Evolutionary conservation across 352 stramenopile genomes (phyloP).

Genomic region (Globisporangium orthogonon): DNA sequence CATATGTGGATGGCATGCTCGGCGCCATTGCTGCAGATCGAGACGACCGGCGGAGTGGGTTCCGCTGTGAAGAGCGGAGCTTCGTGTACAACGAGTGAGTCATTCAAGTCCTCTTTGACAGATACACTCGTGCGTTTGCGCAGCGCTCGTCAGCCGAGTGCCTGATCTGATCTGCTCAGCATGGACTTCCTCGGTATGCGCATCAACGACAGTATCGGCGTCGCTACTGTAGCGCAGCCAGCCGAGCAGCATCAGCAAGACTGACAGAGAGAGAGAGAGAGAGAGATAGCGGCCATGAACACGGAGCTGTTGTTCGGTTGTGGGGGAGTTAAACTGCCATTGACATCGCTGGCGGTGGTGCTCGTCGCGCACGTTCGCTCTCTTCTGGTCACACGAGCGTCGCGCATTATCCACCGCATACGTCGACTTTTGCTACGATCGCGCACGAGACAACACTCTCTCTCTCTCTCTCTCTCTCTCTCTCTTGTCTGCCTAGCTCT

Average conservation of each 20-base stretch:
- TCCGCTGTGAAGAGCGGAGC: too few relatives aligned
- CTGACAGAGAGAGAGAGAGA: too few relatives aligned
- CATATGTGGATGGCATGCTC: too few relatives aligned
- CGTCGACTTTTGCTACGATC: background rate
- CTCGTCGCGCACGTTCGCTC: too few relatives aligned
- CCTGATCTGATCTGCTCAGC: constrained; percentile 4
- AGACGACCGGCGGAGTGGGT: too few relatives aligned
- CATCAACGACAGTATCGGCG: constrained; percentile 22
- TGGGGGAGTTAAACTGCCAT: too few relatives aligned
- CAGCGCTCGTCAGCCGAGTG: constrained; percentile 8
- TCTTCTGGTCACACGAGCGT: background rate
- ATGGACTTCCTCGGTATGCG: constrained; percentile 19
- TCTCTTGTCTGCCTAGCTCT: background rate
- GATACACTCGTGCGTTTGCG: too few relatives aligned
- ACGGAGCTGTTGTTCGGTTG: too few relatives aligned
- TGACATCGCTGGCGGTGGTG: constrained; percentile 2
- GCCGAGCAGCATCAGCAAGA: constrained; percentile 22
- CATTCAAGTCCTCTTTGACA: too few relatives aligned
- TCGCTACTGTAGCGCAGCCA: constrained; percentile 27
- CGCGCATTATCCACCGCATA: background rate
- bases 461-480: background rate
- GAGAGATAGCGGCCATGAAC: too few relatives aligned
- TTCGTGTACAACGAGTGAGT: too few relatives aligned
- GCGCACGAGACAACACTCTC: background rate
- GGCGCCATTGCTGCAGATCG: too few relatives aligned